These are phyloP conservation scores for Takashimella tepidaria DNA, from an alignment of 1,284 basidiomycete genomes.

Conservation along the genomic window DNA sequence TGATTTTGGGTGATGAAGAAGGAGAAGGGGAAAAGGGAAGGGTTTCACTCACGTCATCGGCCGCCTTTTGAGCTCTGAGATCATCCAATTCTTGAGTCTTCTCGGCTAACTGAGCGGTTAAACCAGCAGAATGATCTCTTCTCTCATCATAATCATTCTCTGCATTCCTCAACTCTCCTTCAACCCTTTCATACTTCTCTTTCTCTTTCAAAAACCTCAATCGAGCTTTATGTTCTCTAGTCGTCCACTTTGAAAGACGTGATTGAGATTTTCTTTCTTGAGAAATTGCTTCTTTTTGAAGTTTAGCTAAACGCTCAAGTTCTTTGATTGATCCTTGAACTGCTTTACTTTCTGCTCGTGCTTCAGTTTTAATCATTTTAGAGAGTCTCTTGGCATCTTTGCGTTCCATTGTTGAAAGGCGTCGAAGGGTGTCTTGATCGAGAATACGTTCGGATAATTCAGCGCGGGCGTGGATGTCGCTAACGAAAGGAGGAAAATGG, in stretches of 20 bases:
- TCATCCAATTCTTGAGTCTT: constrained; percentile 50
- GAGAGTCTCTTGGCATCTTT: constrained; percentile 45
- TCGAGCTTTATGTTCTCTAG: constrained; percentile 47
- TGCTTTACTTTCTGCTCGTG: constrained; percentile 39
- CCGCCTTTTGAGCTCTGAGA: constrained; percentile 48
- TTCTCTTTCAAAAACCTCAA: constrained; percentile 48
- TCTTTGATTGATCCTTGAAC: constrained; percentile 46
- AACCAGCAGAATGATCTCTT: constrained; percentile 41
- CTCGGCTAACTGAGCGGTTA: constrained; percentile 43
- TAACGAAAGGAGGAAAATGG: constrained; percentile 9
- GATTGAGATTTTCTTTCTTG: constrained; percentile 47
- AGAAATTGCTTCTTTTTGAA: constrained; percentile 44
- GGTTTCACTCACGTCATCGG: constrained; percentile 46
- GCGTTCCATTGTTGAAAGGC: constrained; percentile 40
- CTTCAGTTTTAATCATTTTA: constrained; percentile 49
- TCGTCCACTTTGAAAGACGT: constrained; percentile 45
- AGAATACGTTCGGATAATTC: constrained; percentile 40
- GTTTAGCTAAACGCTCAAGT: constrained; percentile 41
- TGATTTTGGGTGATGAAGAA: too few relatives aligned
- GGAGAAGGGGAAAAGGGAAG: too few relatives aligned
- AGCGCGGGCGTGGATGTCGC: constrained; percentile 43
- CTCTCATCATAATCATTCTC: constrained; percentile 48
- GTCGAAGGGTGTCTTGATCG: constrained; percentile 27
- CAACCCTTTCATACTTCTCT: constrained; percentile 46
- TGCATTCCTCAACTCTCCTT: constrained; percentile 43